Evolutionary conservation across 2,329 filamentous ascomycete species (phyloP).

Genomic region (Aspergillus hiratsukae): DNA sequence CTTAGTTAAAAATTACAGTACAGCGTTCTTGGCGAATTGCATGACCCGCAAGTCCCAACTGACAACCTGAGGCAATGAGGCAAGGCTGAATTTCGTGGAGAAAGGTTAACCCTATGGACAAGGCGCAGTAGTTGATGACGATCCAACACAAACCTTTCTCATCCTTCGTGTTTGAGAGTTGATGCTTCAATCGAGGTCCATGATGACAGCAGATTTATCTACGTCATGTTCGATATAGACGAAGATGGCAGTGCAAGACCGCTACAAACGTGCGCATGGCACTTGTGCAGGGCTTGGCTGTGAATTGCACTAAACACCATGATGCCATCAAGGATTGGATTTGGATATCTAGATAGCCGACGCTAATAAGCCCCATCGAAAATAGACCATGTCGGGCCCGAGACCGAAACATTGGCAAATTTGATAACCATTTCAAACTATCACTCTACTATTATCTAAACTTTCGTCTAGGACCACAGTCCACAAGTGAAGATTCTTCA

Average conservation of each 20-base stretch:
- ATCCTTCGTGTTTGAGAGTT: not conserved
- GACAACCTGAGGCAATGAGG: not conserved
- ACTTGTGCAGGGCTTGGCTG: no score
- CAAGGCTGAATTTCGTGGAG: not conserved
- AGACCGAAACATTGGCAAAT: not conserved
- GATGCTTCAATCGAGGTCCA: not conserved
- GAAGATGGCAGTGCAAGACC: not conserved
- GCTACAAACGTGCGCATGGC: not conserved
- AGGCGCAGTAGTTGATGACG: not conserved
- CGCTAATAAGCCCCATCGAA: not conserved
- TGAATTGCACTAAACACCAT: not conserved
- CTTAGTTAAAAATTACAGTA: not conserved
- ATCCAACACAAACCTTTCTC: not conserved
- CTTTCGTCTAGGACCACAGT: no score
- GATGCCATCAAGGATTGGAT: not conserved
- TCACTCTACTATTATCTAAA: no score
- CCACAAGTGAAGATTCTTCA: not conserved
- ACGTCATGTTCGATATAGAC: not conserved
- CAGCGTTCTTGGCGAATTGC: not conserved
- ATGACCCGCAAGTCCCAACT: no score
- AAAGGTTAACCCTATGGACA: not conserved
- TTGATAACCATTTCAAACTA: no score
- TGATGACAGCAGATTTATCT: not conserved
- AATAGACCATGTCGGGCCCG: not conserved
- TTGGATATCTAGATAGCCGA: not conserved